Evolutionary conservation across 2,329 filamentous ascomycete species (phyloP).

Genomic region (Lasiodiplodia sp.): DNA sequence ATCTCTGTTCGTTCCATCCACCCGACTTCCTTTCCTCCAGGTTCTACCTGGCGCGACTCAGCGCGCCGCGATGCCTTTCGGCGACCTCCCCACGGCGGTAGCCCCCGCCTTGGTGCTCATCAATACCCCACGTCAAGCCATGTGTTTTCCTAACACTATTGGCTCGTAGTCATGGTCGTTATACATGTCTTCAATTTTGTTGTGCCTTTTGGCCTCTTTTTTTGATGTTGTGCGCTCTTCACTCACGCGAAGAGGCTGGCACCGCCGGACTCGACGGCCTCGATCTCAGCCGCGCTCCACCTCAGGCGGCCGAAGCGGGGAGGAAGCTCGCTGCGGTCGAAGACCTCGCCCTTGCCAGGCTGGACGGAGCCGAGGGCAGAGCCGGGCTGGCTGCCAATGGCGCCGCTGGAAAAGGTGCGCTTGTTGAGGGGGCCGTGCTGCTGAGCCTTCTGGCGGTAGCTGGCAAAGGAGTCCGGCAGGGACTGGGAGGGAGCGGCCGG

Average conservation of each 20-base stretch:
- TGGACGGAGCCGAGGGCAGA: constrained; percentile 74
- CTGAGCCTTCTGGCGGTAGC: constrained; percentile 79
- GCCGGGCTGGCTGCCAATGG: constrained; percentile 69
- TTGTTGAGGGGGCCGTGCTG: constrained; percentile 74
- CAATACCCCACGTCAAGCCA: background rate
- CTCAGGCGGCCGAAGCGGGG: constrained; percentile 78
- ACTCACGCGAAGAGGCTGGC: constrained; percentile 68
- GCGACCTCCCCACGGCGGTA: constrained; percentile 6
- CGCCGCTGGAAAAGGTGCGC: constrained; percentile 43
- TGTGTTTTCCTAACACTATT: constrained; percentile 1
- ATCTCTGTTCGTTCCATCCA: constrained; percentile 4
- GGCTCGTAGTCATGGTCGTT: constrained; percentile 8
- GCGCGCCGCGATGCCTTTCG: constrained; percentile 16
- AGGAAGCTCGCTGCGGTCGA: constrained; percentile 89
- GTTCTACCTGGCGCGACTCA: constrained; percentile 15
- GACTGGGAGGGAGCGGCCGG: constrained; percentile 71
- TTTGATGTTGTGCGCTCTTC: background rate
- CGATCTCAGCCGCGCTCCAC: constrained; percentile 85
- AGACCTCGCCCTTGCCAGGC: constrained; percentile 76
- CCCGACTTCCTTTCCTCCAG: constrained; percentile 3
- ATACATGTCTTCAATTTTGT: background rate
- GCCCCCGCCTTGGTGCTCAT: constrained; percentile 3
- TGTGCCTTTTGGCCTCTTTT: constrained; percentile 1
- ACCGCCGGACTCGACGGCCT: constrained; percentile 92
- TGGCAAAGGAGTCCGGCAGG: constrained; percentile 75